Percentiles rank a stretch among this genome's conserved stretches.
These are phyloP conservation scores for Cercophora scortea DNA, from an alignment of 495 filamentous ascomycete species.

Conservation along the genomic window DNA sequence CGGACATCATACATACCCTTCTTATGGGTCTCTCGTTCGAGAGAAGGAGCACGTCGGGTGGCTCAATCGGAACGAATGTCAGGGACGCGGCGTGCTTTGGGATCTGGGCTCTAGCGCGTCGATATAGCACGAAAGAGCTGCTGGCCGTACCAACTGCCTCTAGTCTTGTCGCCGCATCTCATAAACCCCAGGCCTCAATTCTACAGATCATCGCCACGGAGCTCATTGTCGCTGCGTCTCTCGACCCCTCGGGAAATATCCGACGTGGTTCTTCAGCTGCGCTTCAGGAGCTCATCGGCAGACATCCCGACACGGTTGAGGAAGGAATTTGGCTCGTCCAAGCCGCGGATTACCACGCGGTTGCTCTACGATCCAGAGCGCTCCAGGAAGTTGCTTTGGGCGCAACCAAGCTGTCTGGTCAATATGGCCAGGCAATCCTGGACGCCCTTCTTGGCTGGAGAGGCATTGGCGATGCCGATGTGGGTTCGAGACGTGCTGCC, in stretches of 20 bases:
- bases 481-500: conserved; percentile 60
- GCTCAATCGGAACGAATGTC: conserved; percentile 84
- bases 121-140: conserved; percentile 76
- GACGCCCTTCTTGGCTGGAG: conserved; percentile 77
- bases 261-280: conserved; percentile 86
- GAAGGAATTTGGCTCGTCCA: conserved; percentile 82
- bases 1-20: conserved; percentile 62
- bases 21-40: conserved; percentile 75
- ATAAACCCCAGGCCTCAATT: conserved; percentile 39
- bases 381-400: conserved; percentile 65
- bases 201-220: conserved; percentile 72
- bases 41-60: conserved; percentile 70
- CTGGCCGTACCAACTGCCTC: conserved; percentile 47
- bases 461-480: conserved; percentile 71
- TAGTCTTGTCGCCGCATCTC: conserved; percentile 15
- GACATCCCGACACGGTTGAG: conserved; percentile 75
- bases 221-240: conserved; percentile 70
- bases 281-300: conserved; percentile 85
- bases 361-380: conserved; percentile 77
- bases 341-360: conserved; percentile 84
- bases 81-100: conserved; percentile 94
- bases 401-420: conserved; percentile 52
- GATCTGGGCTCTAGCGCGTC: conserved; percentile 82
- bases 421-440: conserved; percentile 65
- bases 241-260: conserved; percentile 90